Evolutionary conservation across 768 basidiomycete species (phyloP), one percentile per base, ranked within the genome.

Genomic region (Russula virescens): DNA sequence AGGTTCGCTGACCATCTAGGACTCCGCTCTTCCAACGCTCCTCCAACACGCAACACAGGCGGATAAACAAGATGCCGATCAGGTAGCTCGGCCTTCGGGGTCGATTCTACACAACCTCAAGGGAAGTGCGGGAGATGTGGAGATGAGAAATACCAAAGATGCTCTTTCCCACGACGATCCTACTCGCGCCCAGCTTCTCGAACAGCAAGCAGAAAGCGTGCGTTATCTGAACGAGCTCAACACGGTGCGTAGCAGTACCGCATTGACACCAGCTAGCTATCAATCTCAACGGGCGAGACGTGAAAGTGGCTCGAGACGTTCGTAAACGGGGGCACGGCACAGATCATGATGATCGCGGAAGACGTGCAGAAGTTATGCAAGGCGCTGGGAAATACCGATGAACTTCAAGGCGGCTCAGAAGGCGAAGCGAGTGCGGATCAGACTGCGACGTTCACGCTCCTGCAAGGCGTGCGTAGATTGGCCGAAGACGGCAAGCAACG

Each of bases 301-400:
- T 68, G 47, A 67, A n/a, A 89, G 84, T 94, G 92, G 92, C 80
- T 94, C 46, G 92, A 94, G 67, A 76, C 83, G 3, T 92, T 93
- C 71, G 89, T 92, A 43, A 84, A 83, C 45, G 84, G 85, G 48
- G 86, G 87, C n/a, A 86, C 85, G 0, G 80, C 81, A 16, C 88
- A 91, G 65, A 85, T 90, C 25, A 82, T 87, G 68, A 74, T 76
- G 40, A 76, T 91, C 16, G 81, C 84, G 11, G 75, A 76, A 19
- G 81, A 81, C 54, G 75, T 92, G 1, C 82, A 88, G 40, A 78
- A 81, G 26, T 75, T 94, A 25, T 84, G 82, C 68, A 71, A 75
- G 60, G 78, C 80, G 25, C 73, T 90, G 5, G 84, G 84, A 1
- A 62, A 68, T 19, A 48, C 58, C 5, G 61, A 67, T 18, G 71